Base-by-base conservation (phyloP, 225 moss, liverwort and hornwort genomes). In the Pseudisothecium myosuroides region DNA sequence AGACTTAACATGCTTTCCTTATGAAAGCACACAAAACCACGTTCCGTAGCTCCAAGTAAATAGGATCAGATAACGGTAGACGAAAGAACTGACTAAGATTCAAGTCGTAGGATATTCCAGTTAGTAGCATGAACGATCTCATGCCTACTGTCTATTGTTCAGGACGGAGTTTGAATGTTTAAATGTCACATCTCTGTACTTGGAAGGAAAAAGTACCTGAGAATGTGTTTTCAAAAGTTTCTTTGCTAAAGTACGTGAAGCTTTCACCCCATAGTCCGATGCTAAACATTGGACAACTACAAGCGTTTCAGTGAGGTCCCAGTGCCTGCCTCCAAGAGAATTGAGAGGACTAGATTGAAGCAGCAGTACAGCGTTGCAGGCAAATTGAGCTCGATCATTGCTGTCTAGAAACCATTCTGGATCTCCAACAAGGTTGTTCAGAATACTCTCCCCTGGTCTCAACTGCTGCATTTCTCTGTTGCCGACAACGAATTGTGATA, bases 231-330 rank as follows among this genome's bases (percentile, higher is more conserved):
- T 99, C 83, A 99, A 83, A 86, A 96, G 85, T 85, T 93, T 96
- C 87, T 99, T 99, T n/a, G 96, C 96, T 82, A 96, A 92, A 89
- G 92, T 88, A 83, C 96, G 92, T 68, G 97, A 93, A 81, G 92
- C 88, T 85, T 84, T 89, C 89, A 92, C 90, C 88, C 91, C 92
- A 88, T 87, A 86, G 60, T 92, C 90, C 56, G 91, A 91, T 85
- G 93, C 90, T 87, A 91, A 77, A 83, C 90, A 92, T 58, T 91
- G 90, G 76, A 93, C 90, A 87, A 83, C 83, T 76, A 95, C 62
- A 88, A 95, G 90, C 56, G 87, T 86, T 82, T 93, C 92, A 49
- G 93, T 92, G 50, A 92, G 90, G 37, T 88, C 90, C 94, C 94
- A 95, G 88, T 93, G 94, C 86, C 93, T 90, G 86, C 83, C 85